Evolutionary conservation across 2,329 filamentous ascomycete genomes (phyloP), one percentile per base, ranked within the genome.

Genomic region (Nemania serpens): DNA sequence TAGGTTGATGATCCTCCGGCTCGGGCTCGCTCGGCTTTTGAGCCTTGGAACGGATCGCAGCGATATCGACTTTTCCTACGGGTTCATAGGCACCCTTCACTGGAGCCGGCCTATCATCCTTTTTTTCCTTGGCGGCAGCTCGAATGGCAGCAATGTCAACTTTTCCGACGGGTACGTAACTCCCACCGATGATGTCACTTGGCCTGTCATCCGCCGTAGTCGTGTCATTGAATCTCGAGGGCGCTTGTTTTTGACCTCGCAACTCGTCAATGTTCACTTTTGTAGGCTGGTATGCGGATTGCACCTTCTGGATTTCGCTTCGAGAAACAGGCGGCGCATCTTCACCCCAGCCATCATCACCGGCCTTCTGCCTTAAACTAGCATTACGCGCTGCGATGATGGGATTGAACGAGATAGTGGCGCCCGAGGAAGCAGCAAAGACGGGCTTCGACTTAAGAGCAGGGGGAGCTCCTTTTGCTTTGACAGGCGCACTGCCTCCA

Each of bases 71-170:
- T 78, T 97, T 98, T 48, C 95, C 95, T 18, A 98, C 82, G 1
- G 95, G 95, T 75, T 98, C 91, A 73, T 99, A 99, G 22, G 93
- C 86, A 43, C 95, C 95, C 77, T 96, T 98, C 18, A 98, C 91
- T 5, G 87, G 85, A 1, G 89, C 85, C 3, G 95, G 95, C 57
- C 93, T 84, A 68, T 97, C 90, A 71, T 97, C 92, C 47, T 83
- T 83, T 76, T 75, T 81, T 70, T 81, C 88, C 80, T 82, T 88
- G 72, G 78, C 93, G 80, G 84, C 91, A 74, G 82, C 88, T 65
- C 95, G 87, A 68, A 99, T 90, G 39, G 92, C 93, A 22, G 90
- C 90, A 77, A 99, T 98, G 72, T 99, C 93, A n/a, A 99, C 91
- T 79, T 97, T 98, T 58, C 95, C 95, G 69, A 99, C 81, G 18